These are phyloP conservation scores for Vanilla planifolia DNA, from an alignment of 106 monocot species.

Conservation along the genomic window DNA sequence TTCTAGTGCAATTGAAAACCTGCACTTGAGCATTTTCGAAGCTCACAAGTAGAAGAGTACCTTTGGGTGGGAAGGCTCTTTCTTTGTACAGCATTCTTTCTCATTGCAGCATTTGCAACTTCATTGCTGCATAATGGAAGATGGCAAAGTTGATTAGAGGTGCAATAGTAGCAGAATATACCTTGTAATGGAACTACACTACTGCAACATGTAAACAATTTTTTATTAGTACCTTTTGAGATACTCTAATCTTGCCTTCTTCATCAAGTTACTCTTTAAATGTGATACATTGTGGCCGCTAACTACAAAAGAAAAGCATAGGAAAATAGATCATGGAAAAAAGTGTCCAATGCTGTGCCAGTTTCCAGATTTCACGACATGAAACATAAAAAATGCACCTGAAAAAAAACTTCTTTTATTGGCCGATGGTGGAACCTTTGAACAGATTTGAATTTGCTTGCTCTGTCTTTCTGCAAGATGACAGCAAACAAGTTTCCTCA, in stretches of 20 bases:
- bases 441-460: constrained; percentile 52
- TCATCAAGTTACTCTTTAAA: constrained; percentile 71
- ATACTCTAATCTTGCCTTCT: constrained; percentile 81
- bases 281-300: constrained; percentile 42
- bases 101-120: constrained; percentile 42
- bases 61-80: constrained; percentile 23
- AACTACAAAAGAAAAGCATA: constrained; percentile 22
- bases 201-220: neutral
- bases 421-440: constrained; percentile 66
- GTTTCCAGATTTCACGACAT: no score
- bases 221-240: constrained; percentile 46
- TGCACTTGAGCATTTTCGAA: neutral
- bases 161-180: neutral
- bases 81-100: constrained; percentile 30
- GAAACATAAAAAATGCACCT: constrained; percentile 51
- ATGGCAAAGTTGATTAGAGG: neutral
- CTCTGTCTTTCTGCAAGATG: constrained; percentile 52
- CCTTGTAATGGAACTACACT: neutral
- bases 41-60: constrained; percentile 1
- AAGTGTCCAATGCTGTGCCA: no score
- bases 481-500: neutral
- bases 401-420: constrained; percentile 55
- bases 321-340: neutral
- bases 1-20: neutral
- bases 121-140: constrained; percentile 30